phyloP scores from a whole-genome alignment of 2,329 filamentous ascomycete genomes.

The Aspergillus aculeatus region DNA sequence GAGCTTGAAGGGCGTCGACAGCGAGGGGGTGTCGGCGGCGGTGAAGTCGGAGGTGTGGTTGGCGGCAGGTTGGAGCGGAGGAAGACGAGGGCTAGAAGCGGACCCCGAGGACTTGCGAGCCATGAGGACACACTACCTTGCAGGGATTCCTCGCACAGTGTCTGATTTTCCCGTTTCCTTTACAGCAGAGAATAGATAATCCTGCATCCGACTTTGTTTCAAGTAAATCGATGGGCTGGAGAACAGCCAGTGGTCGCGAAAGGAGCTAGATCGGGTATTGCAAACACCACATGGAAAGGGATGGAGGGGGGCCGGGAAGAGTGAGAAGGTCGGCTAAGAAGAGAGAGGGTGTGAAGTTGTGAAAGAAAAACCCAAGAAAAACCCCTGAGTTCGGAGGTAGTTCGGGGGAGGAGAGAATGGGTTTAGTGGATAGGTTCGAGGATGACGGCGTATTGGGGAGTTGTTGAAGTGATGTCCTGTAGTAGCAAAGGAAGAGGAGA shows the following conservation, averaged over 20 bases:
- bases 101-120: conserved; percentile 28
- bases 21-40: conserved; percentile 27
- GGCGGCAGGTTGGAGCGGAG: conserved; percentile 25
- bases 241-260: neutral
- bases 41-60: conserved; percentile 29
- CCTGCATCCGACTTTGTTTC: neutral
- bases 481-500: neutral
- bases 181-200: neutral
- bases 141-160: neutral
- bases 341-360: neutral
- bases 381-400: neutral
- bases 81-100: conserved; percentile 21
- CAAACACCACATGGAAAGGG: conserved; percentile 1
- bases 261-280: neutral
- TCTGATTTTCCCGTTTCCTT: too few relatives aligned
- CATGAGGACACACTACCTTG: conserved; percentile 24
- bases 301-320: neutral
- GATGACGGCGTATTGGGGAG: too few relatives aligned
- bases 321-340: neutral
- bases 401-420: neutral
- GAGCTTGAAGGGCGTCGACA: conserved; percentile 55
- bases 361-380: conserved; percentile 2
- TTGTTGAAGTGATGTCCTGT: neutral
- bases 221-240: conserved; percentile 2
- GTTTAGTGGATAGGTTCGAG: neutral